Evolutionary conservation across 805 yeast species (phyloP).

Genomic region (Danielia oregonensis): DNA sequence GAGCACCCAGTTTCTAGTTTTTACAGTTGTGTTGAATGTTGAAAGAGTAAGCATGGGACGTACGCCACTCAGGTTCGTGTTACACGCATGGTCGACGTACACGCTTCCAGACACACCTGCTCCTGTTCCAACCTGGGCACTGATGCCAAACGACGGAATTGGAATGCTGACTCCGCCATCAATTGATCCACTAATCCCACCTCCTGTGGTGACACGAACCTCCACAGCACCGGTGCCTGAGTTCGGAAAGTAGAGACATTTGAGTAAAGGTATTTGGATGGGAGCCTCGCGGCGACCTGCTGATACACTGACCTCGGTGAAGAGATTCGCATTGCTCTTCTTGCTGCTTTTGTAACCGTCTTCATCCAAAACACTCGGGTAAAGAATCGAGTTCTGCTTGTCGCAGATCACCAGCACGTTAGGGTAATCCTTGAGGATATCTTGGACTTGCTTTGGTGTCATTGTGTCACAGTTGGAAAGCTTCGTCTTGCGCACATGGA

Average conservation of each 20-base stretch:
- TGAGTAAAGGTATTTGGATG: not conserved
- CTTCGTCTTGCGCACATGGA: not conserved
- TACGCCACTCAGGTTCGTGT: constrained; percentile 2
- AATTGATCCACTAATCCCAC: not conserved
- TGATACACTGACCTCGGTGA: not conserved
- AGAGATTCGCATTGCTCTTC: not conserved
- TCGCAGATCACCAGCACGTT: constrained; percentile 11
- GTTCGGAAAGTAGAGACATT: not conserved
- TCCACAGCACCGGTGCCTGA: not conserved
- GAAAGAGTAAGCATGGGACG: constrained; percentile 11
- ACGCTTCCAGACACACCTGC: not conserved
- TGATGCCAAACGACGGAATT: not conserved
- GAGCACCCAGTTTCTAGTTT: constrained; percentile 8
- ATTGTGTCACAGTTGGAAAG: constrained; percentile 7
- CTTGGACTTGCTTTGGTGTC: constrained; percentile 4
- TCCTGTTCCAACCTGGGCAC: not conserved
- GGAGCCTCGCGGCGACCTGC: not conserved
- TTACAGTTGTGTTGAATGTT: constrained; percentile 3
- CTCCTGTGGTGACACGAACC: not conserved
- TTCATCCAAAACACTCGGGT: constrained; percentile 7
- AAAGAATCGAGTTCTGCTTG: constrained; percentile 8
- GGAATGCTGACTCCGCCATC: not conserved
- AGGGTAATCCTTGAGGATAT: constrained; percentile 8
- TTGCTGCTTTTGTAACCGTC: not conserved
- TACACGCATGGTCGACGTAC: constrained; percentile 5